Conservation (phyloP, 2,329 filamentous ascomycete species). For the Fusarium buharicum region DNA sequence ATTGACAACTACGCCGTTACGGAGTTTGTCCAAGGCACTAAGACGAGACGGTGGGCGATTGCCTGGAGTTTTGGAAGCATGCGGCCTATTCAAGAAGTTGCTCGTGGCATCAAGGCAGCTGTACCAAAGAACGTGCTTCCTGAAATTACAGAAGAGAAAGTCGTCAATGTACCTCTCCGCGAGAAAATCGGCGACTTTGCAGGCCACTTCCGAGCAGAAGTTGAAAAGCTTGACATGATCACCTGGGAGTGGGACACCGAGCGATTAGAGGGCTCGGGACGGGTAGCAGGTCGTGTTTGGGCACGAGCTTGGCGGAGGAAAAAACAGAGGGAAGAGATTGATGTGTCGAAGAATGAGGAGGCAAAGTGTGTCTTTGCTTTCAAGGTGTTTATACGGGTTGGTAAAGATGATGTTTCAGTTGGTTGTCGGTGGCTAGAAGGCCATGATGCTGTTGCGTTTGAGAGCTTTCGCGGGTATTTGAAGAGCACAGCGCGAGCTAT, state of each 20-base stretch:
- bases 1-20: constrained; percentile 85
- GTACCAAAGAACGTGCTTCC: constrained; percentile 59
- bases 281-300: constrained; percentile 80
- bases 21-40: constrained; percentile 79
- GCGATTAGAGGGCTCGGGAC: constrained; percentile 67
- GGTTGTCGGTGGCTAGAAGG: constrained; percentile 75
- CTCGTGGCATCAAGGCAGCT: constrained; percentile 56
- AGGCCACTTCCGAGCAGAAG: constrained; percentile 53
- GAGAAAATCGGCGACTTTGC: constrained; percentile 54
- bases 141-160: constrained; percentile 51
- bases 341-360: constrained; percentile 29
- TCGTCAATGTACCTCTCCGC: constrained; percentile 58
- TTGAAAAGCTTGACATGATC: constrained; percentile 67
- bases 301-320: constrained; percentile 76
- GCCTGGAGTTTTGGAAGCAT: constrained; percentile 83
- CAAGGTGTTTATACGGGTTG: constrained; percentile 60
- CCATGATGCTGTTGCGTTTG: constrained; percentile 76
- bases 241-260: constrained; percentile 72
- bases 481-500: constrained; percentile 54
- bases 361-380: constrained; percentile 65
- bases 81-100: constrained; percentile 66
- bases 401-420: constrained; percentile 57
- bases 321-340: constrained; percentile 55
- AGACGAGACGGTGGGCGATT: constrained; percentile 86
- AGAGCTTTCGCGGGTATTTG: constrained; percentile 87